Conservation (phyloP, 768 basidiomycete genomes). For the Lactarius deliciosus region DNA sequence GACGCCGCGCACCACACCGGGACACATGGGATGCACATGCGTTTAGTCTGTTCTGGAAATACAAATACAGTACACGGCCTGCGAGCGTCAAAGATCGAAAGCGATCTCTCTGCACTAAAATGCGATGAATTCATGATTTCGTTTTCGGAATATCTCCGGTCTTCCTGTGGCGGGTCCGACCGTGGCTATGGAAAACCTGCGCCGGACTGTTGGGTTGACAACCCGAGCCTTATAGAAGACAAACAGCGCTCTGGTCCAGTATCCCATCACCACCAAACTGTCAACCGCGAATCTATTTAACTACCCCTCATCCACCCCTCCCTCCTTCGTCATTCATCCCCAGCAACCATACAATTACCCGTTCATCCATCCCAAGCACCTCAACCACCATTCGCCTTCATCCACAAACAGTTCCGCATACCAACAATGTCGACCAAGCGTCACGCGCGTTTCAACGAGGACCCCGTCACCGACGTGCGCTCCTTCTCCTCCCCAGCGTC, state of each 20-base stretch:
- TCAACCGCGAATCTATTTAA: constrained; percentile 21
- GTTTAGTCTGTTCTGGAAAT: background rate
- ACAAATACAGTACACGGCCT: background rate
- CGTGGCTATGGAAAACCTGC: background rate
- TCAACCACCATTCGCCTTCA: background rate
- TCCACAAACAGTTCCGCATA: background rate
- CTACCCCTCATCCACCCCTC: background rate
- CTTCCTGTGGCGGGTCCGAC: constrained; percentile 1
- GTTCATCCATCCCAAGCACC: background rate
- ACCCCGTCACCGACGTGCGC: constrained; percentile 23
- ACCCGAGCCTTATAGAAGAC: background rate
- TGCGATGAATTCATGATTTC: background rate
- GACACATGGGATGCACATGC: constrained; percentile 17
- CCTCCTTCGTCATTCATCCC: background rate
- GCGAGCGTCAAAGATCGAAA: background rate
- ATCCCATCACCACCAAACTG: background rate
- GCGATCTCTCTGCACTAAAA: background rate
- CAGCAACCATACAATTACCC: background rate
- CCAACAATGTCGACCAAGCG: constrained; percentile 14
- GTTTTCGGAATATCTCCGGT: background rate
- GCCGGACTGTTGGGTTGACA: background rate
- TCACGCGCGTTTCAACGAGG: constrained; percentile 21
- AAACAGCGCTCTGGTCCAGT: background rate
- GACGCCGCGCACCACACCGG: background rate
- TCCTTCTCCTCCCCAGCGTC: constrained; percentile 19